Base-by-base conservation (phyloP, 306 rosid genomes). In the Prinsepia uniflora region DNA sequence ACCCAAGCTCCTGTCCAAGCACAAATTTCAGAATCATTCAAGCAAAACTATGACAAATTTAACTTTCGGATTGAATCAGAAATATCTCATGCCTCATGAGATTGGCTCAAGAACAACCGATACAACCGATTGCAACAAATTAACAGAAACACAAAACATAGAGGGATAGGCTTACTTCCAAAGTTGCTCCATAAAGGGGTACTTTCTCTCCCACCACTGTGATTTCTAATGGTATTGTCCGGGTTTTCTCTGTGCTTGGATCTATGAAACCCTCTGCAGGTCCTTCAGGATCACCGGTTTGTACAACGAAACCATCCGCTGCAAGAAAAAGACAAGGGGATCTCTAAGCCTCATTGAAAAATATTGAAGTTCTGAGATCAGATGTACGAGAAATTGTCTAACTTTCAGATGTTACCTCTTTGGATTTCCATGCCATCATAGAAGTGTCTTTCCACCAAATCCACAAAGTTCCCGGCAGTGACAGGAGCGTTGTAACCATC, bases 181-280 rank as follows among this genome's bases (percentile, higher is more conserved):
- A 84, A 71, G 97, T 94, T 84, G 80, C 85, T 61, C 95, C 97
- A 72, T 94, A 94, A 63, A 89, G 40, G n/a, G 97, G 99, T 65
- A 84, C 81, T 84, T 86, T 94, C 84, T 94, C 96, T 69, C 96
- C 97, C 0, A 11, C 78, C 20, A 75, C 99, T 75, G 77, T 87
- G 82, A 94, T 65, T 81, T 91, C 99, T 78, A 91, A 78, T 1
- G 99, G 97, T 74, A 91, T 40, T 44, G 92, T 91, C 75, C 99
- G 86, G 53, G 78, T 82, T 81, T 94, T 94, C 87, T 87, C 99
- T 0, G 96, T 91, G 72, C 99, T 89, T 66, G 99, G 99, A 79
- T 94, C 99, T 39, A 91, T 87, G 74, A 94, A 94, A 71, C 99
- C 99, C 84, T 94, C 97, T 10, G 97, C 99, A 80, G 97, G 99